phyloP scores from a whole-genome alignment of 176 grass and related monocot genomes.

The Oryza officinalis region DNA sequence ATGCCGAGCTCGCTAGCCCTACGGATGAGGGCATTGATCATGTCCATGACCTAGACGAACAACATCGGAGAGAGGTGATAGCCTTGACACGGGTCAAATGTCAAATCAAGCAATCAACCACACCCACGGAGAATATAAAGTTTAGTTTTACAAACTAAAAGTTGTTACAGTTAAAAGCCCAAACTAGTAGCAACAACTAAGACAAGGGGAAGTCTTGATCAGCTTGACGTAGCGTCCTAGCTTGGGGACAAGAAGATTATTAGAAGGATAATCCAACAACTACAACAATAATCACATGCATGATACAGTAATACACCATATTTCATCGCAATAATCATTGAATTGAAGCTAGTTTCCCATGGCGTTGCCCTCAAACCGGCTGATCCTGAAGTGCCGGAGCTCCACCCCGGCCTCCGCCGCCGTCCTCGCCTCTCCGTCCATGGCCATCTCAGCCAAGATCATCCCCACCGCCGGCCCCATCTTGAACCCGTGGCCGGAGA shows the following conservation, averaged over 20 bases:
- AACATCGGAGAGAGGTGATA: no score
- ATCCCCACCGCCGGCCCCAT: constrained; percentile 60
- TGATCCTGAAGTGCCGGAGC: constrained; percentile 47
- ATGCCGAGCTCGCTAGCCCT: no score
- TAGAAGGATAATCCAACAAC: background rate
- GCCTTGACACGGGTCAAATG: background rate
- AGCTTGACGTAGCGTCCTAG: background rate
- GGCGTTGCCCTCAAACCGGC: constrained; percentile 42
- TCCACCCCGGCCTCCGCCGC: constrained; percentile 39
- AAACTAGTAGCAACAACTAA: background rate
- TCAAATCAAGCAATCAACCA: background rate
- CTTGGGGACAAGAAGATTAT: background rate
- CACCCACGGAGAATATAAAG: background rate
- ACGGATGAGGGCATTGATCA: no score
- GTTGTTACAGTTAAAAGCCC: background rate
- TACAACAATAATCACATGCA: background rate
- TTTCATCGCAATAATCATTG: background rate
- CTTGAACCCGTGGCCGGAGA: constrained; percentile 79
- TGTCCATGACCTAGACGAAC: no score
- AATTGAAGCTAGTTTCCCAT: constrained; percentile 39
- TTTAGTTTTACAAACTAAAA: background rate
- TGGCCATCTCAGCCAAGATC: constrained; percentile 64
- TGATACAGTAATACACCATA: background rate
- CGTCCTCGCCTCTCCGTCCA: constrained; percentile 35
- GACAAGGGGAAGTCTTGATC: background rate